Base-by-base conservation (phyloP, 148 eudicot genomes). In the Rhododendron henanense region DNA sequence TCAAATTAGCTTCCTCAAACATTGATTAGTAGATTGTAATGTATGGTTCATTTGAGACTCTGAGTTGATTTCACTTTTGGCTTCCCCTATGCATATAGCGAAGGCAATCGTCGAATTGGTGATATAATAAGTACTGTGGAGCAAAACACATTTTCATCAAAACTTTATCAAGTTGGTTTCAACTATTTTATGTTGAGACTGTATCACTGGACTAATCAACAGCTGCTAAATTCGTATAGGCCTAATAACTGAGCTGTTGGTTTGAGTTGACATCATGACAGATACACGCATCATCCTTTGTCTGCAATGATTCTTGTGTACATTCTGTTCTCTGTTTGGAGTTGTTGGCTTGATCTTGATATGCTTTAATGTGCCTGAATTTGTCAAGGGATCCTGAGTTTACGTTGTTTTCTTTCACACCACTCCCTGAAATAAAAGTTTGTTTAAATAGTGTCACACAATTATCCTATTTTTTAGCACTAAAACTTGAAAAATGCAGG, bases 401-500 rank as follows among this genome's bases (percentile, higher is more conserved):
- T 82, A 21, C 11, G 1, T 0, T 35, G 21, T 57, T 35, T 14
- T 53, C 57, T 14, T 71, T 39, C 85, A 47, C 50, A 10, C 3
- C 35, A 73, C 47, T 84, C 44, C 28, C 71, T 10, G 48, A 63
- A 23, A 25, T 25, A 28, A 16, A 69, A n/a, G 1, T 65, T 71
- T 84, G 28, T 78, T 83, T 35, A 16, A 79, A 41, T 1, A 51
- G 16, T 2, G 25, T 21, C 63, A 41, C n/a, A 44, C 21, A 47
- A 53, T 35, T 57, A 13, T 45, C 21, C 23, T 23, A 1, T 31
- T 11, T 3, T 65, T 51, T 59, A 35, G 31, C 59, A 65, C 9
- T 61, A 73, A 83, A 63, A 61, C 50, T 78, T 85, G 84, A 45
- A 45, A 47, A 53, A 10, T 93, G 82, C 93, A 97, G 99, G 98